phyloP scores from a whole-genome alignment of 148 eudicot genomes.

The Fallopia convolvulus region DNA sequence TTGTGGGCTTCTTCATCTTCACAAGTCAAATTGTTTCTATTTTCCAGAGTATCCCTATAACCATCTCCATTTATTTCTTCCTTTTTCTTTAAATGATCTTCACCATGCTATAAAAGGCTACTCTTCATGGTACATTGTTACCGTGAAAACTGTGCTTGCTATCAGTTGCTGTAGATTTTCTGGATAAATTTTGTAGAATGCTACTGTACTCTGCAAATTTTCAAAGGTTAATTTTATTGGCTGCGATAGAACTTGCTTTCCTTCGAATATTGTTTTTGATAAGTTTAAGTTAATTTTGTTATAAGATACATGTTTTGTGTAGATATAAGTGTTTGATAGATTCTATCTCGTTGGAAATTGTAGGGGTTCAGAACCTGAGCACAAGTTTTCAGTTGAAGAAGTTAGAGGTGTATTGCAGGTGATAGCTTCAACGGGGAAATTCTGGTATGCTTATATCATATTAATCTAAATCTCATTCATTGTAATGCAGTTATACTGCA shows the following conservation, averaged over 20 bases:
- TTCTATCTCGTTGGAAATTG: conserved; percentile 4
- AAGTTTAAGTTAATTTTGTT: background rate
- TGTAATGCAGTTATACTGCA: background rate
- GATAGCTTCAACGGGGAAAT: conserved; percentile 71
- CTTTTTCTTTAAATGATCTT: background rate
- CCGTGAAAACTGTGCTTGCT: background rate
- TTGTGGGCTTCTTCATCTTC: background rate
- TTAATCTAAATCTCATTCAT: background rate
- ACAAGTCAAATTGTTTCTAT: background rate
- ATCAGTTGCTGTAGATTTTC: background rate
- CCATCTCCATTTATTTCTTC: background rate
- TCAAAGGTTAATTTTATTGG: background rate
- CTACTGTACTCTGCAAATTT: background rate
- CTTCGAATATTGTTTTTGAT: background rate
- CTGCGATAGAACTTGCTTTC: background rate
- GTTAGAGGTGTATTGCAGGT: conserved; percentile 44
- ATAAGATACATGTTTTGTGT: background rate
- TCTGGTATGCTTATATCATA: conserved; percentile 45
- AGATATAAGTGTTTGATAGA: background rate
- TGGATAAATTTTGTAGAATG: background rate
- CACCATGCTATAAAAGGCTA: background rate
- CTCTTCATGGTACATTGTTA: background rate
- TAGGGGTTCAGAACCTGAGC: conserved; percentile 40
- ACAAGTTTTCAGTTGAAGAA: conserved; percentile 47
- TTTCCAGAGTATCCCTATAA: background rate